Evolutionary conservation across 257 asterid species (phyloP).

Genomic region (Solanum megistacrolobum): DNA sequence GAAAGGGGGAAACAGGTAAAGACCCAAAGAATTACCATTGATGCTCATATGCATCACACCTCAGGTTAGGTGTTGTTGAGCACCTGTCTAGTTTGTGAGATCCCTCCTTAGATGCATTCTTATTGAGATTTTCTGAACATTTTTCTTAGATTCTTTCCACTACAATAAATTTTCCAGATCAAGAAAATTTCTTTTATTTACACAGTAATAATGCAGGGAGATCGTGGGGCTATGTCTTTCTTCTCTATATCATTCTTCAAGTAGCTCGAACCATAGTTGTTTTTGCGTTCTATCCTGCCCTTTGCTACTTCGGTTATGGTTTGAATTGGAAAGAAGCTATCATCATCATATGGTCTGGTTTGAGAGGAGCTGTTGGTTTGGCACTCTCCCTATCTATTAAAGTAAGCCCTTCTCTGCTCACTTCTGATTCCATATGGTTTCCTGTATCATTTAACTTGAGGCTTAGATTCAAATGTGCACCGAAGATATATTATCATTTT

Average conservation of each 20-base stretch:
- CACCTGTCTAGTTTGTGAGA: not conserved
- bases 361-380: conserved; percentile 10
- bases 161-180: not conserved
- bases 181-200: not conserved
- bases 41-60: not conserved
- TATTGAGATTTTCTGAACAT: not conserved
- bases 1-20: not conserved
- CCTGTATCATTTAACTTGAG: not conserved
- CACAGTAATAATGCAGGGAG: not conserved
- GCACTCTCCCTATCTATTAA: conserved; percentile 6
- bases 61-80: not conserved
- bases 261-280: conserved; percentile 1
- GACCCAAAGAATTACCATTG: not conserved
- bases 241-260: conserved; percentile 2
- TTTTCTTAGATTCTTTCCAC: not conserved
- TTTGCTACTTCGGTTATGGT: conserved; percentile 7
- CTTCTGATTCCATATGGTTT: not conserved
- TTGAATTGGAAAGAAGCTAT: conserved; percentile 9
- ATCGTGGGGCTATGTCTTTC: conserved; percentile 3
- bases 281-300: not conserved
- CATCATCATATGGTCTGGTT: conserved; percentile 9
- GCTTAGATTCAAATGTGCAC: not conserved
- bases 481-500: not conserved
- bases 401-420: not conserved
- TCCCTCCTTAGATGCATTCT: not conserved